Evolutionary conservation across 176 grass and related monocot genomes (phyloP).

Genomic region (Hsuehochloa calcarea): DNA sequence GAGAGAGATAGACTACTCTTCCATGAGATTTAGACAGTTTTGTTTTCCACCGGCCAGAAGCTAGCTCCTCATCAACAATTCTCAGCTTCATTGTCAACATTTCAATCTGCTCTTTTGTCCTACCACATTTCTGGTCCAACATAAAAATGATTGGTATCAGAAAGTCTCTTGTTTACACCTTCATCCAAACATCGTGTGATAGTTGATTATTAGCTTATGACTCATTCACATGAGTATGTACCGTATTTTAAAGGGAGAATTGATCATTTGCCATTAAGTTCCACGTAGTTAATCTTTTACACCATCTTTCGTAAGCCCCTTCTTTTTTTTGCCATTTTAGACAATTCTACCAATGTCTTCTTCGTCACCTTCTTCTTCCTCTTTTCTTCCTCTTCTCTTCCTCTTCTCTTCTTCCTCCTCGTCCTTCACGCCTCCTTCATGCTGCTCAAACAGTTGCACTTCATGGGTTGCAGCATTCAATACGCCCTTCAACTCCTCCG

Average conservation of each 20-base stretch:
- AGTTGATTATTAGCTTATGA: slow-evolving; percentile 8
- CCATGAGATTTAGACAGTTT: slow-evolving; percentile 64
- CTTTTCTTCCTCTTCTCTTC: no score
- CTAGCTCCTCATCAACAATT: slow-evolving; percentile 70
- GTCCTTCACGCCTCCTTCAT: no score
- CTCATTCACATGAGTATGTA: background rate
- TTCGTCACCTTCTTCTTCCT: no score
- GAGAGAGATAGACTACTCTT: slow-evolving; percentile 51
- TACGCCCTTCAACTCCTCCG: slow-evolving; percentile 36
- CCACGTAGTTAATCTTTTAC: no score
- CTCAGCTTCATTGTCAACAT: slow-evolving; percentile 56
- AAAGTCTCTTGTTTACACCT: background rate
- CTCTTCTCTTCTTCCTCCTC: no score
- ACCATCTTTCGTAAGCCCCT: no score
- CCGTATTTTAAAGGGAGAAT: background rate
- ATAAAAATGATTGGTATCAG: slow-evolving; percentile 26
- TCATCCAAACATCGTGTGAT: background rate
- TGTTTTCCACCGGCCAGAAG: slow-evolving; percentile 66
- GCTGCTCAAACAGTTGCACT: slow-evolving; percentile 95
- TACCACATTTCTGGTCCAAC: slow-evolving; percentile 68
- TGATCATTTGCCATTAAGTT: no score
- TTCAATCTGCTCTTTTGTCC: slow-evolving; percentile 63
- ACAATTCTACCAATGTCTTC: no score
- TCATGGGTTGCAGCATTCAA: slow-evolving; percentile 42
- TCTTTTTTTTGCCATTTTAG: no score